These are phyloP conservation scores for Hylodesmum podocarpum DNA, from an alignment of 306 rosid species.

Conservation along the genomic window DNA sequence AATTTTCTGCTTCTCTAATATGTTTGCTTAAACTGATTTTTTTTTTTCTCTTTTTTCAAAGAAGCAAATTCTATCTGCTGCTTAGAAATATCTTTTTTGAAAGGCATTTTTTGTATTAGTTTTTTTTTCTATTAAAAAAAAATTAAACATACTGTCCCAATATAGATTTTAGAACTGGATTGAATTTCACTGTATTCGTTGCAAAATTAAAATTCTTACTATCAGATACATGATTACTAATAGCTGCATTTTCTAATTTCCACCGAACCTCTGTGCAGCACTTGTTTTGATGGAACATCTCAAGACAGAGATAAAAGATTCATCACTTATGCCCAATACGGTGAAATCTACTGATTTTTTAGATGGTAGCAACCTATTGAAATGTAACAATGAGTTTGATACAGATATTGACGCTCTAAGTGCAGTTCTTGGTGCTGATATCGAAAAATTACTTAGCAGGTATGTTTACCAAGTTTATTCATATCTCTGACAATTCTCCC, in stretches of 20 bases:
- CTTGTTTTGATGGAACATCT: slow-evolving; percentile 64
- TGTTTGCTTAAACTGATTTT: too few species aligned
- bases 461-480: slow-evolving; percentile 9
- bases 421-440: slow-evolving; percentile 44
- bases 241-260: slow-evolving; percentile 14
- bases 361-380: slow-evolving; percentile 56
- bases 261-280: slow-evolving; percentile 38
- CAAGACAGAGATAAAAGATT: slow-evolving; percentile 47
- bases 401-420: slow-evolving; percentile 53
- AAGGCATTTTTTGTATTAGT: too few species aligned
- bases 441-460: slow-evolving; percentile 11
- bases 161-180: too few species aligned
- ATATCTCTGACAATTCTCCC: not conserved
- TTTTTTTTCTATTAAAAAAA: too few species aligned
- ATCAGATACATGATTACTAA: not conserved
- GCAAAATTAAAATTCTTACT: too few species aligned
- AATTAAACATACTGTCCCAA: too few species aligned
- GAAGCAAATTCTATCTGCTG: too few species aligned
- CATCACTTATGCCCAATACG: slow-evolving; percentile 34
- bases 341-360: slow-evolving; percentile 34
- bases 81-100: too few species aligned
- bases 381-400: slow-evolving; percentile 35
- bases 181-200: too few species aligned
- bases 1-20: too few species aligned
- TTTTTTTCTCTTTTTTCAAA: too few species aligned